Conservation (phyloP, 2,329 filamentous ascomycete species). For the Apiospora malaysiana region DNA sequence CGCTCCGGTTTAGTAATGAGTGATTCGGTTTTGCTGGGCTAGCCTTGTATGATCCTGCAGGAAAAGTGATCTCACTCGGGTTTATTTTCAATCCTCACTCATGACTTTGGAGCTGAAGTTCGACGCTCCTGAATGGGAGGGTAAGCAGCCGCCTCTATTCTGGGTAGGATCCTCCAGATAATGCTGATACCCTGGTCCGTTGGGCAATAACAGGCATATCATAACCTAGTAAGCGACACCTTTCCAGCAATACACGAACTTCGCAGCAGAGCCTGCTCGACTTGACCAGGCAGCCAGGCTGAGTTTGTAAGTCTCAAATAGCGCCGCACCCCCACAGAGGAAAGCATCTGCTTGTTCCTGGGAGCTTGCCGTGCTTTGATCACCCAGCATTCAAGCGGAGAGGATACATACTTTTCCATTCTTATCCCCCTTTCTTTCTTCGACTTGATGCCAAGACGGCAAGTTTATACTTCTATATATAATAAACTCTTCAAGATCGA, state of each 20-base stretch:
- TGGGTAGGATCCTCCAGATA: too few relatives aligned
- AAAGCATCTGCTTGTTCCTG: not conserved
- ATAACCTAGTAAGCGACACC: too few relatives aligned
- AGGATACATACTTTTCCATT: not conserved
- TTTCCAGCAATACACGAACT: too few relatives aligned
- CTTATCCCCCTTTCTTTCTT: not conserved
- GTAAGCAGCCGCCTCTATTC: not conserved
- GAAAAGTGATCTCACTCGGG: too few relatives aligned
- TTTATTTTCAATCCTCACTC: too few relatives aligned
- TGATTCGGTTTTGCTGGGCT: too few relatives aligned
- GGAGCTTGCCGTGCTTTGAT: not conserved
- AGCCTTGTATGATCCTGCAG: too few relatives aligned
- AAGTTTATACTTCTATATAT: too few relatives aligned
- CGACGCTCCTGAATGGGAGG: not conserved
- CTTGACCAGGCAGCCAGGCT: not conserved
- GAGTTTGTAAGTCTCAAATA: not conserved
- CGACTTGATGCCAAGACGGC: too few relatives aligned
- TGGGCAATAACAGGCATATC: too few relatives aligned
- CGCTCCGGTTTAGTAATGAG: too few relatives aligned
- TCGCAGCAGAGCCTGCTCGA: not conserved
- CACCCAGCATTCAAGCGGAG: not conserved
- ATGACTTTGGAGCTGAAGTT: not conserved
- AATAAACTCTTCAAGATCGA: too few relatives aligned
- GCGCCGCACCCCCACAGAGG: not conserved
- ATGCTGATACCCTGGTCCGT: not conserved